Evolutionary conservation across 2,329 filamentous ascomycete species (phyloP).

Genomic region (Metarhizium rileyi): DNA sequence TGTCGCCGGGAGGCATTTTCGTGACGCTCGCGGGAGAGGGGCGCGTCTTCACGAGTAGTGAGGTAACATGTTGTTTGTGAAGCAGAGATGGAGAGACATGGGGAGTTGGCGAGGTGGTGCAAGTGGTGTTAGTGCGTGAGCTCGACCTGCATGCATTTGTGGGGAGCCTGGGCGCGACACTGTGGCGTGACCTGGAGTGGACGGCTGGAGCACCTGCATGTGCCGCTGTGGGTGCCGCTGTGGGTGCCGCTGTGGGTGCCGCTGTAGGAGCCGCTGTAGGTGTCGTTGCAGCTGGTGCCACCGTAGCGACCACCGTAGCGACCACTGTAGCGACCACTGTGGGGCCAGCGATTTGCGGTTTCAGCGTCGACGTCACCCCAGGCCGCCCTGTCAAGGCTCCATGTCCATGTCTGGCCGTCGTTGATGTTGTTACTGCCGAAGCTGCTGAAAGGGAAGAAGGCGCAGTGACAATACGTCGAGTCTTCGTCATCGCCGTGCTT

Average conservation of each 20-base stretch:
- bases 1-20: conserved; percentile 39
- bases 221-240: not conserved
- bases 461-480: not conserved
- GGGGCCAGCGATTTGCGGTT: no score
- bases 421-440: no score
- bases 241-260: not conserved
- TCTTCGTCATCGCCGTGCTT: not conserved
- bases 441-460: not conserved
- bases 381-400: no score
- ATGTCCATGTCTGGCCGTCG: no score
- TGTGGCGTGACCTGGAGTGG: not conserved
- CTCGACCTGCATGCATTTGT: not conserved
- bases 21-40: conserved; percentile 10
- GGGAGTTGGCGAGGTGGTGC: not conserved
- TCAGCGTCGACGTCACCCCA: not conserved
- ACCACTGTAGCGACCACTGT: not conserved
- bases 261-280: not conserved
- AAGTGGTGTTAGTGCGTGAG: not conserved
- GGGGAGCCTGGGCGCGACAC: not conserved
- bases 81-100: not conserved
- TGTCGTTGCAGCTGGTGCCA: no score
- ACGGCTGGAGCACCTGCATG: not conserved
- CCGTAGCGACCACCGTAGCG: not conserved
- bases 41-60: conserved; percentile 1
- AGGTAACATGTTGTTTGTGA: conserved; percentile 5